Base-by-base conservation (phyloP, 2,329 filamentous ascomycete genomes). In the Colletotrichum shisoi region DNA sequence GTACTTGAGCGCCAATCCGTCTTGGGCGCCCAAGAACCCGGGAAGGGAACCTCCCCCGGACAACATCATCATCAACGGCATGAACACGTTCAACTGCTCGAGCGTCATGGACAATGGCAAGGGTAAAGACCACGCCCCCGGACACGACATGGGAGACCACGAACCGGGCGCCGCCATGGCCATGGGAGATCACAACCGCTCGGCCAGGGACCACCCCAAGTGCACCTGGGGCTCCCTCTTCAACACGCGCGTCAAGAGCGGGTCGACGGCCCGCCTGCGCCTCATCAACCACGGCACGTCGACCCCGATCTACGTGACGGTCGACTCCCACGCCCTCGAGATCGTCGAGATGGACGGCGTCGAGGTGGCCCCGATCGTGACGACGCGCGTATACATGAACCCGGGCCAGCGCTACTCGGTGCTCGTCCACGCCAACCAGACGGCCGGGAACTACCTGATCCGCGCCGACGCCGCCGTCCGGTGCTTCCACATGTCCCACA, bases 11-110 rank as follows among this genome's bases (percentile, higher is more conserved):
- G 75, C 78, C 4, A 59, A 56, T 11, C 70, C 69, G 4, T 70
- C 73, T 56, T 79, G 78, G 78, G 74, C 72, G 3, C 75, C 74
- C 8, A 71, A 65, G 21, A 73, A 73, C 64, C 74, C 76, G 1
- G 78, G 79, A 21, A 76, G 80, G 54, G 79, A 80, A 72, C 79
- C 79, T 1, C 74, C 79, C 0, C 73, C 78, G 1, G 79, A 81
- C 62, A 80, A 79, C 58, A 69, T 80, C 58, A 71, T 81, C 5
- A 68, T 81, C 13, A 81, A 81, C 63, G 79, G 79, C 19, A 76
- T 76, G 58, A 73, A 77, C 65, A 73, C 73, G 0, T 79, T 76
- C 60, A 70, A 77, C 68, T 81, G 78, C 73, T 77, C 46, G 44
- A 49, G 39, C 8, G 31, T 51, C 1, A 19, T 27, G 6, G 57